phyloP scores from a whole-genome alignment of 257 asterid species.

The Forsythia viridissima region DNA sequence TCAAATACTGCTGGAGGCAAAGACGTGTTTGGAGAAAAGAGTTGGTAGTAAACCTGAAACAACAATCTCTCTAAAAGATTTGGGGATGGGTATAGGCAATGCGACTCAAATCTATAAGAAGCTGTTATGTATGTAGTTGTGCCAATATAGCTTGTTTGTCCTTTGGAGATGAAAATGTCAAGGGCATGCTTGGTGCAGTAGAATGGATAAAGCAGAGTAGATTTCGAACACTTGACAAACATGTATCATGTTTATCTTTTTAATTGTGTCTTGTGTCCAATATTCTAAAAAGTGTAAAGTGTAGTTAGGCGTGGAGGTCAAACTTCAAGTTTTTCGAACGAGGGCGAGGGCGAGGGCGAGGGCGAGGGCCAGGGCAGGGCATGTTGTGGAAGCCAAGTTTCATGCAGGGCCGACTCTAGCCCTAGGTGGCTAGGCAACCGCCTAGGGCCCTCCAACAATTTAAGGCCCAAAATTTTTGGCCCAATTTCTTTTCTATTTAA shows the following conservation, averaged over 20 bases:
- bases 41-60: slow-evolving; percentile 24
- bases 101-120: slow-evolving; percentile 41
- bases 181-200: not conserved
- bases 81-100: slow-evolving; percentile 35
- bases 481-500: too few species aligned
- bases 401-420: too few species aligned
- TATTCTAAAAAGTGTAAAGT: too few species aligned
- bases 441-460: too few species aligned
- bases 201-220: not conserved
- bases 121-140: slow-evolving; percentile 33
- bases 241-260: not conserved
- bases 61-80: slow-evolving; percentile 32
- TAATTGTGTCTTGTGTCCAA: not conserved
- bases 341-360: too few species aligned
- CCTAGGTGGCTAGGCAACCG: too few species aligned
- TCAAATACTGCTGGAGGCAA: slow-evolving; percentile 52
- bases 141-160: slow-evolving; percentile 7
- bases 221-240: not conserved
- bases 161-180: too few species aligned
- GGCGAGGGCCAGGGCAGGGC: too few species aligned
- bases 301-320: too few species aligned
- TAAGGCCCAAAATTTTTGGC: too few species aligned
- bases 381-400: too few species aligned
- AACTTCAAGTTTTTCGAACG: too few species aligned
- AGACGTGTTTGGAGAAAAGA: slow-evolving; percentile 5